phyloP scores from a whole-genome alignment of 2,329 filamentous ascomycete species.

The Microdochium trichocladiopsis region DNA sequence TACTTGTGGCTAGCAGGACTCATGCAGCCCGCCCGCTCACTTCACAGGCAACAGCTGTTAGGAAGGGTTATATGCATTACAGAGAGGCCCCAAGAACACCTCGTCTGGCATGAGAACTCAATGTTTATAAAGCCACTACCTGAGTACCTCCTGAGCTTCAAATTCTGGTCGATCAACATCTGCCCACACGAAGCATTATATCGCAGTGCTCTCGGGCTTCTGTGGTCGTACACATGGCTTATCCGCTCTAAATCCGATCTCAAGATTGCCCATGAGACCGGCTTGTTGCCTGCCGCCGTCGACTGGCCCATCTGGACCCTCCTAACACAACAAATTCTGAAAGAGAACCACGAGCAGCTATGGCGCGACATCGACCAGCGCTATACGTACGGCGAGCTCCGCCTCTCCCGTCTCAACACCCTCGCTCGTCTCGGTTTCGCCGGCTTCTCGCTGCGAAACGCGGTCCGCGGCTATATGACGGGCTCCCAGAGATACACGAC shows the following conservation, averaged over 20 bases:
- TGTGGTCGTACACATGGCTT: constrained; percentile 32
- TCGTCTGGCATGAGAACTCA: constrained; percentile 15
- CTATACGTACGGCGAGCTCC: constrained; percentile 35
- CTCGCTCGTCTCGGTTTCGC: constrained; percentile 22
- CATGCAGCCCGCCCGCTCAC: constrained; percentile 10
- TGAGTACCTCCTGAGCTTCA: constrained; percentile 13
- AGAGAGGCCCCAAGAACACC: constrained; percentile 19
- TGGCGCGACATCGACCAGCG: constrained; percentile 20
- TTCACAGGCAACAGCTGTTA: constrained; percentile 17
- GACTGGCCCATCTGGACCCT: constrained; percentile 22
- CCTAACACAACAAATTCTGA: constrained; percentile 17
- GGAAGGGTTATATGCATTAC: constrained; percentile 17
- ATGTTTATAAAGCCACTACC: constrained; percentile 19
- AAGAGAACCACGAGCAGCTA: constrained; percentile 14
- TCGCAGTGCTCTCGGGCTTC: constrained; percentile 24
- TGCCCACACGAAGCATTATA: constrained; percentile 13
- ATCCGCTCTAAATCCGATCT: constrained; percentile 30
- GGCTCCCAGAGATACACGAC: constrained; percentile 22
- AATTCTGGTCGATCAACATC: constrained; percentile 14
- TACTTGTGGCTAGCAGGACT: constrained; percentile 13
- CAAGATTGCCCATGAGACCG: constrained; percentile 18
- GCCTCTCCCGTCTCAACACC: constrained; percentile 32
- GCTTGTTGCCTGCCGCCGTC: constrained; percentile 19
- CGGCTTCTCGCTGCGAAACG: constrained; percentile 13
- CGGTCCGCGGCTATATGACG: constrained; percentile 19